Evolutionary conservation across 352 stramenopile genomes (phyloP).

Genomic region (Poterioochromonas sp.): DNA sequence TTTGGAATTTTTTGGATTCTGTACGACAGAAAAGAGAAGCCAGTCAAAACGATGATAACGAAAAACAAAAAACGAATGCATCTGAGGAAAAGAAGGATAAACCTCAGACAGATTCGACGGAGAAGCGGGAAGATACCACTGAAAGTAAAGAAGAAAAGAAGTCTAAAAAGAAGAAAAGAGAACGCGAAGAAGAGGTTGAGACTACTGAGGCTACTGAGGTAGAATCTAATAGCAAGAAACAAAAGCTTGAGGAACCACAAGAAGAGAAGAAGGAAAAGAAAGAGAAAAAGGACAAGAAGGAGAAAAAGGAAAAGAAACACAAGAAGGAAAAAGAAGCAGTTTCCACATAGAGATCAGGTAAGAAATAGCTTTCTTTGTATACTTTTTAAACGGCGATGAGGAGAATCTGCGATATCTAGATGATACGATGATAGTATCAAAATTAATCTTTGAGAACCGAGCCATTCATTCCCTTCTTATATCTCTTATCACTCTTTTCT

Average conservation of each 20-base stretch:
- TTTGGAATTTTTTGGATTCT: constrained; percentile 57
- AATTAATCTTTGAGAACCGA: constrained; percentile 9
- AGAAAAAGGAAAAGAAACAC: constrained; percentile 1
- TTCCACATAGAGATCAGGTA: no score
- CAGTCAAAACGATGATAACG: not conserved
- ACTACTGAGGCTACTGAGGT: constrained; percentile 5
- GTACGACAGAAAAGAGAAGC: constrained; percentile 37
- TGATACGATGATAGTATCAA: not conserved
- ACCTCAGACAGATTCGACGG: not conserved
- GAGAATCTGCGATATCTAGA: not conserved
- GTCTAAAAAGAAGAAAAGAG: not conserved
- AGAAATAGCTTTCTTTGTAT: not conserved
- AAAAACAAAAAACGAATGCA: not conserved
- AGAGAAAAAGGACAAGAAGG: not conserved
- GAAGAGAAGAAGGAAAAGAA: constrained; percentile 12
- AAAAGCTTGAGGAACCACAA: not conserved
- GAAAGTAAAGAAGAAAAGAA: not conserved
- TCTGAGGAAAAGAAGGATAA: no score
- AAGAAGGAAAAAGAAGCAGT: not conserved
- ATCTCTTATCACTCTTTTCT: no score
- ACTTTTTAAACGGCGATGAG: not conserved
- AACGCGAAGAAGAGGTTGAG: not conserved
- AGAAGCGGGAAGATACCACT: not conserved
- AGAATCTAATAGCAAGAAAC: not conserved
- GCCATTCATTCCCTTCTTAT: no score